Base-by-base conservation (phyloP, 1,284 basidiomycete species). In the Fistulinella cinereoalba region DNA sequence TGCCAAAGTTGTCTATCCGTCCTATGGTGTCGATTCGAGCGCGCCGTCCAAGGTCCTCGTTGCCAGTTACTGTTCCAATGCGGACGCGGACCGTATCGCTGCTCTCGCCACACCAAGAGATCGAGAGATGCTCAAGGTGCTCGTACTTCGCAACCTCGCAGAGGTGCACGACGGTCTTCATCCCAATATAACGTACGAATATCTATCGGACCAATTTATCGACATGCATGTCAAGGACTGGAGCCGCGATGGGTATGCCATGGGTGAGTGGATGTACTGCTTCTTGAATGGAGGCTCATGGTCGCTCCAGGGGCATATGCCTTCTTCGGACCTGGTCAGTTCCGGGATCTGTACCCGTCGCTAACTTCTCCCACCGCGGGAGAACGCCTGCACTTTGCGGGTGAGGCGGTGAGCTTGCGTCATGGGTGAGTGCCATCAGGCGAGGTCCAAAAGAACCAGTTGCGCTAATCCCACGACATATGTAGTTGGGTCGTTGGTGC, bases 1-100 rank as follows among this genome's bases (percentile, higher is more conserved):
- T 22, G 57, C 62, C 6, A 56, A 48, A 38, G 53, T 70, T 19
- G 57, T 71, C 15, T 72, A 68, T 43, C 69, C 69, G 0, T 71
- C 68, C 2, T 49, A 67, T 13, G 69, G 68, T 8, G 56, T 60
- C 23, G 56, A 57, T 39, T 47, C 55, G 2, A 31, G 53, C 12
- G 52, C 49, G 1, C 60, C 64, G 4, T 55, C 55, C 7, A 47
- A 36, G 3, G 55, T 55, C 2, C 55, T 59, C 19, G 36, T 54
- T 6, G 44, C 57, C 12, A 36, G 45, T n/a, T 57, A 55, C 23
- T 18, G 8, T 12, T 28, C 10, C 38, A 22, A 1, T 4, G 19
- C 19, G 1, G 36, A 51, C 5, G 52, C 51, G 0, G 18, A 34
- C 12, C 43, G 31, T n/a, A 37, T 56, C 9, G 52, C 37, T 9